phyloP scores from a whole-genome alignment of 257 asterid species.

The Ilex asprella region DNA sequence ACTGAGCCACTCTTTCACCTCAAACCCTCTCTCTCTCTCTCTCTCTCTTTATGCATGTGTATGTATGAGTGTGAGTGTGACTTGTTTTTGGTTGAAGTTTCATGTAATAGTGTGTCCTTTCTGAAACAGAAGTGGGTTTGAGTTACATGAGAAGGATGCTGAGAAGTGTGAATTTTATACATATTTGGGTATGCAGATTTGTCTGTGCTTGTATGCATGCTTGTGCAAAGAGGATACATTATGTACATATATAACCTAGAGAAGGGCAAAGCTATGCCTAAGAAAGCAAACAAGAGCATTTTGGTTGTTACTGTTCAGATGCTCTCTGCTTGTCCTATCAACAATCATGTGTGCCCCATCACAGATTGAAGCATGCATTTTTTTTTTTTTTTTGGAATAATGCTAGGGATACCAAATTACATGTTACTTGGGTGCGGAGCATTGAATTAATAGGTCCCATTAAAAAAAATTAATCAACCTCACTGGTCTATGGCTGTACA shows the following conservation, averaged over 20 bases:
- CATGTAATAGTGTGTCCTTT: not conserved
- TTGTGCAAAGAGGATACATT: not conserved
- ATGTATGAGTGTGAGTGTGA: no score
- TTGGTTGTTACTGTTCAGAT: not conserved
- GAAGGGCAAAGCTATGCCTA: not conserved
- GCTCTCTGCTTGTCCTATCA: not conserved
- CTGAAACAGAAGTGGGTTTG: not conserved
- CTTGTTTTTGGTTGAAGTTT: not conserved
- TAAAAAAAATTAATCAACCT: not conserved
- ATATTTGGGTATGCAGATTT: not conserved
- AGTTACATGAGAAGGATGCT: not conserved
- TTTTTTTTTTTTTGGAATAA: no score
- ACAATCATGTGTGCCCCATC: not conserved
- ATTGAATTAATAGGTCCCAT: not conserved
- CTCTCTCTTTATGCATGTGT: no score
- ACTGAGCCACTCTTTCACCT: no score
- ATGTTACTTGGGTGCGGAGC: not conserved
- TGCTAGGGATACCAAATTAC: not conserved
- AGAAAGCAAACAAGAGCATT: not conserved
- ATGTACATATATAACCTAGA: not conserved
- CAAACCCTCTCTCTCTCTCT: no score
- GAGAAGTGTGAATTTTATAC: not conserved
- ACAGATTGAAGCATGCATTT: not conserved
- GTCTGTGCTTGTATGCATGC: no score
- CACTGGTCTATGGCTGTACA: not conserved